phyloP scores from a whole-genome alignment of 2,329 filamentous ascomycete genomes.

The Cladosporium oxysporum region DNA sequence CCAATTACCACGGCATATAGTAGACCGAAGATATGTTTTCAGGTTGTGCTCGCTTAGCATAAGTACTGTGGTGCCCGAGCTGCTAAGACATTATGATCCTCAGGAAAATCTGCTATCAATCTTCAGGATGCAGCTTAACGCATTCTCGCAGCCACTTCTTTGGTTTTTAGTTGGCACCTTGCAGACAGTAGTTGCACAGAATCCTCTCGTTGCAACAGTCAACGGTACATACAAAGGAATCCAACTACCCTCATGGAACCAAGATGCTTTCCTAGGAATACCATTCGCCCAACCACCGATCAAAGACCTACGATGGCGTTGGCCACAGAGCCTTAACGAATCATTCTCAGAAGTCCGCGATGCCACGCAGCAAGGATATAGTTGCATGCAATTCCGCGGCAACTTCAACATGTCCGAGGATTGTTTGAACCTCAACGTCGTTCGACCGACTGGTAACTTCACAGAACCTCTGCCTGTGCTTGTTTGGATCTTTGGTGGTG shows the following conservation, averaged over 20 bases:
- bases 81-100: background rate
- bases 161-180: background rate
- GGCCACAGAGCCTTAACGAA: slow-evolving; percentile 25
- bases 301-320: slow-evolving; percentile 27
- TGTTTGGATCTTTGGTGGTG: slow-evolving; percentile 61
- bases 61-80: background rate
- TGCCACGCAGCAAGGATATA: slow-evolving; percentile 40
- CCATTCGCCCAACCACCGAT: slow-evolving; percentile 32
- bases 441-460: slow-evolving; percentile 34
- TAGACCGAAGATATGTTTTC: background rate
- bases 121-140: background rate
- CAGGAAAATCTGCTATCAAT: background rate
- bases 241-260: slow-evolving; percentile 15
- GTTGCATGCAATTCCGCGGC: slow-evolving; percentile 13
- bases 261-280: slow-evolving; percentile 43
- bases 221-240: slow-evolving; percentile 20
- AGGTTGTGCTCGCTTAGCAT: background rate
- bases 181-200: slow-evolving; percentile 41
- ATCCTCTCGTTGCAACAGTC: background rate
- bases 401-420: slow-evolving; percentile 45
- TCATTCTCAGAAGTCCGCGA: slow-evolving; percentile 40
- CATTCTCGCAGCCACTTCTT: background rate
- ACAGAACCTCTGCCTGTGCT: slow-evolving; percentile 53
- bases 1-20: background rate
- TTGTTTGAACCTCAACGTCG: slow-evolving; percentile 58